Evolutionary conservation across 2,329 filamentous ascomycete species (phyloP), one percentile per base, ranked within the genome.

Genomic region (Myotisia sp.): DNA sequence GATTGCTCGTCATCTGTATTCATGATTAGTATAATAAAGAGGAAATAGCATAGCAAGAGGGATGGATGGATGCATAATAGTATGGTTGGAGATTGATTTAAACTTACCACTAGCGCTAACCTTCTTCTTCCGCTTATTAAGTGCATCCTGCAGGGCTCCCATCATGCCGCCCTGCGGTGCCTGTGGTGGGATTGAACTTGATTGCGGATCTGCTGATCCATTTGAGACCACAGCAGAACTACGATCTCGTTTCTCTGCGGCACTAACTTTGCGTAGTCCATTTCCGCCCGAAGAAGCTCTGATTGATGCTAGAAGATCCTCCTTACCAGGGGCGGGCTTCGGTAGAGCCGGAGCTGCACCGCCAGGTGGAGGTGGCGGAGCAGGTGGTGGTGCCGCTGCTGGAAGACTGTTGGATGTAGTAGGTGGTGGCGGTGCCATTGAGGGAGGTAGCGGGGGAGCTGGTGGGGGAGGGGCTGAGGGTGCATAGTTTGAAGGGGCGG

Each of bases 91-190:
- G n/a, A n/a, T n/a, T n/a, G n/a, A n/a, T n/a, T n/a, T n/a, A 37
- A 35, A 78, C 82, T 74, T 74, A 94, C 87, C 87, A 67, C 83
- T 92, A 55, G 82, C 79, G 61, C 82, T 83, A 54, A 94, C 87
- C 67, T 92, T 93, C 58, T 84, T 75, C 66, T 94, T 94, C 56
- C 87, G 71, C 62, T 82, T 80, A 51, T 78, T 74, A 47, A 86
- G 59, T 37, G 79, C 80, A 40, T 74, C 78, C 39, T 82, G 82
- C 47, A 93, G 62, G 30, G 84, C 86, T 61, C 79, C 83, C 69
- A 94, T 73, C 69, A 94, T 73, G 22, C 74, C 76, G 37, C 75
- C 61, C 21, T 59, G 72, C 7, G 71, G 69, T 12, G 65, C 68
- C 27, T 68, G 68, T 32, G 62, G 54, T 31, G 64, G 53, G 27